Evolutionary conservation across 1,284 basidiomycete species (phyloP).

Genomic region (Leccinum angustisporum): DNA sequence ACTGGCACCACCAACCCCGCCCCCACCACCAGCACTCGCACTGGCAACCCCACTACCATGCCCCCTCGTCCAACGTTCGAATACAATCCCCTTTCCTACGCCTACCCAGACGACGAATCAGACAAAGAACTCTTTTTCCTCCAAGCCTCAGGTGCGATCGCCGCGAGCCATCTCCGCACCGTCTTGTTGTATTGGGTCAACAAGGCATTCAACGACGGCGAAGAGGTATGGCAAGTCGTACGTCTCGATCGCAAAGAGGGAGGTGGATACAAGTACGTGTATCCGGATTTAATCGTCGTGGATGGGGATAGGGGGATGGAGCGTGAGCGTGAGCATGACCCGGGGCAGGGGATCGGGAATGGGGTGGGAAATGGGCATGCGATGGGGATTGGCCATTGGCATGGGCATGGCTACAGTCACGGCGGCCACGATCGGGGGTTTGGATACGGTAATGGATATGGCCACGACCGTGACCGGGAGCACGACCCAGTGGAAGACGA

Average conservation of each 20-base stretch:
- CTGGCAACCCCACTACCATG: constrained; percentile 3
- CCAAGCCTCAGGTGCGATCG: constrained; percentile 16
- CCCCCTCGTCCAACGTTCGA: constrained; percentile 15
- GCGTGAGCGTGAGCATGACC: background rate
- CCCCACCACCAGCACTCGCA: background rate
- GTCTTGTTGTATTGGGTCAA: constrained; percentile 32
- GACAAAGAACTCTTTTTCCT: constrained; percentile 26
- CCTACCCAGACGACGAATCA: constrained; percentile 26
- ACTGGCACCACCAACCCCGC: background rate
- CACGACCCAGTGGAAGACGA: background rate
- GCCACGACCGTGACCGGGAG: background rate
- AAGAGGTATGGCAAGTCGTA: constrained; percentile 32
- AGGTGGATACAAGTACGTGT: constrained; percentile 20
- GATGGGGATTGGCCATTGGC: background rate
- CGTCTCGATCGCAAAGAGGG: constrained; percentile 18
- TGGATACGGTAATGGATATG: background rate
- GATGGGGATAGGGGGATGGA: constrained; percentile 9
- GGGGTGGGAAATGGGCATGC: background rate
- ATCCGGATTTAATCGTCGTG: constrained; percentile 31
- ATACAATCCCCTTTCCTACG: constrained; percentile 24
- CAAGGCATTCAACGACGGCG: constrained; percentile 21
- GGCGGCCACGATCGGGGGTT: background rate
- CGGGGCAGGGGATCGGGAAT: background rate
- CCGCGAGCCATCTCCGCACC: constrained; percentile 1
- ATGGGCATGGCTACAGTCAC: background rate